Evolutionary conservation across 192 early-diverging fungal genomes (phyloP), one percentile per base, ranked within the genome.

Genomic region (Allomyces arbusculus): DNA sequence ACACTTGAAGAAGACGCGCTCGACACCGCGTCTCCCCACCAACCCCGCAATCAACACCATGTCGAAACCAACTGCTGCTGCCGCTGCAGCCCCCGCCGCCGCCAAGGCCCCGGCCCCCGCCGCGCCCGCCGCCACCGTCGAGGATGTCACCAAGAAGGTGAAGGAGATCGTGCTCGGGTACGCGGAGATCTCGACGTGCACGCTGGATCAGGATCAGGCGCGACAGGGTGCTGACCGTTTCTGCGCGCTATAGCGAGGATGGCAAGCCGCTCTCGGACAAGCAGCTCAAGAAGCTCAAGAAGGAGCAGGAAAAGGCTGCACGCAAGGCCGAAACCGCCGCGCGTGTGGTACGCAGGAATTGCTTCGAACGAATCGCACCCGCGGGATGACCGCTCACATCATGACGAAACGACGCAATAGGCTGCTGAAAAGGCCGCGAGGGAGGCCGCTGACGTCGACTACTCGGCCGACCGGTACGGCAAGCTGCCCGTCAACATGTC

Each of bases 271-370:
- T 93, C 50, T 89, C 91, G 50, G 92, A 94, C 76, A 86, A 85
- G 70, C 89, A 87, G 10, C 78, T 95, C 45, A 97, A 97, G 82
- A 97, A 97, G 79, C 83, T 89, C 16, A 85, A 91, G 69, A 91
- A 91, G 78, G 85, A 92, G 74, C 76, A 79, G 61, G 88, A 92
- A 72, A 97, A 95, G 87, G 88, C 86, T 70, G 70, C 68, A 66
- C 80, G 76, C 69, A 82, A 85, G 79, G 78, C 78, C 10, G 80
- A 82, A 64, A 80, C 79, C 25, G 86, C 82, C 10, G 84, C 77
- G 14, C 76, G 78, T 65, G 78, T 40, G 33, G 33, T 40, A 40
- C 33, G 33, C 33, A 0, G 33, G 0, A 40, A 40, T 7, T 40
- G 33, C n/a, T n/a, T n/a, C n/a, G n/a, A n/a, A n/a, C n/a, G n/a